Evolutionary conservation across 1,284 basidiomycete species (phyloP).

Genomic region (Cystobasidium pallidum): DNA sequence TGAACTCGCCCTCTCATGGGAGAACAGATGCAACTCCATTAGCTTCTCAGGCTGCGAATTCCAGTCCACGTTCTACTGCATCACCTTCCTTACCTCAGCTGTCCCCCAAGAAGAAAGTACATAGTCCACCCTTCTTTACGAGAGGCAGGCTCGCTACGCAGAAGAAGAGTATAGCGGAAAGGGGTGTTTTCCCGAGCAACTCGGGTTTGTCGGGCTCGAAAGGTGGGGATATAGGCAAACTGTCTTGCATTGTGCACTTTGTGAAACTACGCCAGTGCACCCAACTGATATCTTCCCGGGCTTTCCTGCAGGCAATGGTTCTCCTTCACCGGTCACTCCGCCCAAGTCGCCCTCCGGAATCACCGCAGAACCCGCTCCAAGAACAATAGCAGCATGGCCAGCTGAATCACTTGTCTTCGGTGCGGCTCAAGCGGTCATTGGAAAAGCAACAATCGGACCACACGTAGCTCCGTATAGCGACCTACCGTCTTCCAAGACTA

Average conservation of each 20-base stretch:
- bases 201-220: neutral
- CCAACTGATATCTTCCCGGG: no score
- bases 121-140: constrained; percentile 7
- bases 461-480: neutral
- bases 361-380: no score
- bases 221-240: neutral
- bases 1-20: neutral
- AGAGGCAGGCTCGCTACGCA: neutral
- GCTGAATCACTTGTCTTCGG: constrained; percentile 17
- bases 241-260: neutral
- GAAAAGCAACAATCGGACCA: constrained; percentile 11
- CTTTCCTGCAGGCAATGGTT: neutral
- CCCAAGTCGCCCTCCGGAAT: neutral
- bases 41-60: neutral
- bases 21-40: neutral
- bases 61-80: neutral
- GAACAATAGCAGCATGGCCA: constrained; percentile 8
- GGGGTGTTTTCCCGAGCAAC: neutral
- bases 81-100: neutral
- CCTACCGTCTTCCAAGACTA: neutral
- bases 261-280: no score
- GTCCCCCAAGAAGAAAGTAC: neutral
- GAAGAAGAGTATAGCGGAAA: neutral
- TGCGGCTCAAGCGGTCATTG: constrained; percentile 10
- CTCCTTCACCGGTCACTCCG: neutral